Conservation (phyloP, 495 filamentous ascomycete genomes). For the Penicillium argentinense region DNA sequence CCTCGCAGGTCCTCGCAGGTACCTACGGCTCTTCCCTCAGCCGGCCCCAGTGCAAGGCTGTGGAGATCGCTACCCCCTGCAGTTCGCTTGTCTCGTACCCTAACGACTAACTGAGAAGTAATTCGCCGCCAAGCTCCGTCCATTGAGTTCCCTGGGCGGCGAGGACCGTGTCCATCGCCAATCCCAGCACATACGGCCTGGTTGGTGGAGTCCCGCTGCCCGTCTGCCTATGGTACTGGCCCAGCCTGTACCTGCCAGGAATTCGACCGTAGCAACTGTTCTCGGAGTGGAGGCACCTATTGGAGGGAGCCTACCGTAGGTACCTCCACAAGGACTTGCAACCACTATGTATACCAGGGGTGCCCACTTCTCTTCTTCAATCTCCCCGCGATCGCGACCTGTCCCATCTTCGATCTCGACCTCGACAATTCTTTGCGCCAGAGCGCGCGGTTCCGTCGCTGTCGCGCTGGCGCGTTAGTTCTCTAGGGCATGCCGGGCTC, state of each 20-base stretch:
- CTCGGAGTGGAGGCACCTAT: not conserved
- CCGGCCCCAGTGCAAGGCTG: too few species aligned
- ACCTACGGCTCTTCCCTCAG: not conserved
- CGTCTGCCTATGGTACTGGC: too few species aligned
- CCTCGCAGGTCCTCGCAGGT: too few species aligned
- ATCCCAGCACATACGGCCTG: too few species aligned
- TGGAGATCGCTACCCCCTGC: slow-evolving; percentile 9
- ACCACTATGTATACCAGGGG: slow-evolving; percentile 16
- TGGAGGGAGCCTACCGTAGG: slow-evolving; percentile 2
- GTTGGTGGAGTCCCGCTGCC: too few species aligned
- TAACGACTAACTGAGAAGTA: too few species aligned
- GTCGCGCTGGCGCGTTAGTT: slow-evolving; percentile 32
- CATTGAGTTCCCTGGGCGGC: too few species aligned
- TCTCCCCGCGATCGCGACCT: slow-evolving; percentile 3
- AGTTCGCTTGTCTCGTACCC: too few species aligned
- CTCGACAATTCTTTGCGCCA: slow-evolving; percentile 12
- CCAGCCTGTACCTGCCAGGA: too few species aligned
- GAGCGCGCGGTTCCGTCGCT: slow-evolving; percentile 12
- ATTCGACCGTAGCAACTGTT: too few species aligned
- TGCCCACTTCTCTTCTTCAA: slow-evolving; percentile 12
- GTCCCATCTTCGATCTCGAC: not conserved
- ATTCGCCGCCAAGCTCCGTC: too few species aligned
- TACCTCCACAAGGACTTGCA: slow-evolving; percentile 1
- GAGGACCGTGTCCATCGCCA: too few species aligned
- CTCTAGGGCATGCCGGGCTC: slow-evolving; percentile 17